Evolutionary conservation across 2,329 filamentous ascomycete species (phyloP).

Genomic region (Thielaviopsis ethacetica): DNA sequence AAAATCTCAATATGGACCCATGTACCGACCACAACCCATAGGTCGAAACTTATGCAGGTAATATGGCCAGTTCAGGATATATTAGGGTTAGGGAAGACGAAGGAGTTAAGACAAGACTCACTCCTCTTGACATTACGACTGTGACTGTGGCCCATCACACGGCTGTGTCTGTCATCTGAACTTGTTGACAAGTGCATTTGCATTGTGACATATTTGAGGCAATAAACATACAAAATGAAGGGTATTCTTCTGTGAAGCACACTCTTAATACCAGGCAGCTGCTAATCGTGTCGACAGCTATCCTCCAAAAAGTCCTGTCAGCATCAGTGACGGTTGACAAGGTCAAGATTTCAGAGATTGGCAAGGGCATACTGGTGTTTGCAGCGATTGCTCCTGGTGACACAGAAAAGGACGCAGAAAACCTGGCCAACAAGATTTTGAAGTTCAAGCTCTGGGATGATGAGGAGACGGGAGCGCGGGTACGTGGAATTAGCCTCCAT

Average conservation of each 20-base stretch:
- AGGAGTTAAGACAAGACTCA: background rate
- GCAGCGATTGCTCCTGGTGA: slow-evolving; percentile 84
- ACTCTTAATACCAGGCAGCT: background rate
- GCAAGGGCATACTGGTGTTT: slow-evolving; percentile 76
- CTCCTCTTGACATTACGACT: background rate
- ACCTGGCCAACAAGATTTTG: slow-evolving; percentile 68
- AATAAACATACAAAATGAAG: slow-evolving; percentile 9
- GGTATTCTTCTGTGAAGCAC: background rate
- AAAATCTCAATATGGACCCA: background rate
- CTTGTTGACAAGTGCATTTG: background rate
- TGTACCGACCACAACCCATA: background rate
- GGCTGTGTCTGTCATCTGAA: too few species aligned
- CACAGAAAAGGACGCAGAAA: slow-evolving; percentile 73
- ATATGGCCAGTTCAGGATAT: background rate
- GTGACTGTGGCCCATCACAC: background rate
- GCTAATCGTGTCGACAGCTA: slow-evolving; percentile 40
- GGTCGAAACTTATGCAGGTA: background rate
- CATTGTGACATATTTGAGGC: background rate
- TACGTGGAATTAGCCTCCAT: slow-evolving; percentile 21
- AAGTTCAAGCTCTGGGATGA: slow-evolving; percentile 90
- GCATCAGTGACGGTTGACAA: slow-evolving; percentile 92
- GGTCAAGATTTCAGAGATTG: slow-evolving; percentile 77
- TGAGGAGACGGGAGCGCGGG: slow-evolving; percentile 45
- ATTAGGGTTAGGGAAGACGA: background rate
- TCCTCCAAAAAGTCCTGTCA: slow-evolving; percentile 84